Base-by-base conservation (phyloP, 2,329 filamentous ascomycete species). In the Aspergillus caelatus region DNA sequence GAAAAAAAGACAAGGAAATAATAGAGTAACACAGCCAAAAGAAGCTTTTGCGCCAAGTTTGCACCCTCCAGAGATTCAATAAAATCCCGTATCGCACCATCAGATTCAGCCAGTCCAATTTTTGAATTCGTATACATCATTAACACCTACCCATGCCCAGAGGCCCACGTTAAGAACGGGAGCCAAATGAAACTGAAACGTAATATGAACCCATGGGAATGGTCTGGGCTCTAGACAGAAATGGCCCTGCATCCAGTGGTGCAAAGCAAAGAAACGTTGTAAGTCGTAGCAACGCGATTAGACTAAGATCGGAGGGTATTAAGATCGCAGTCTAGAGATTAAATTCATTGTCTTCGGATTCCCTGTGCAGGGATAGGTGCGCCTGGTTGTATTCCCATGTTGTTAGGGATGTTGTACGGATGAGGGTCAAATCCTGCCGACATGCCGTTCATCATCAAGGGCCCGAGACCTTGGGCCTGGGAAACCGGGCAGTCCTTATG, bases 401-500 rank as follows among this genome's bases (percentile, higher is more conserved):
- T 74, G 60, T 72, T 74, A 26, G 75, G 70, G 70, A 82, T 79
- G 59, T 74, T 77, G 67, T 81, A 81, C 4, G 78, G 79, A 62
- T 81, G 78, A 23, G 75, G 73, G 23, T 81, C 79, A 57, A 72
- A 78, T 53, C 79, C 79, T 57, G 78, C 68, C 21, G 72, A 67
- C 72, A 79, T 74, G 59, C 75, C 75, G 48, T 78, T 79, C 77
- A 80, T 79, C 70, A 78, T 75, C 39, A 80, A 71, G 21, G 77
- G 75, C 32, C 73, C 75, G 21, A 95, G 82, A 4, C 91, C 91
- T 77, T 97, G 94, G 53, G 92, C 89, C 75, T 96, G 92, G 3
- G 93, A 93, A 9, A 98, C 91, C 0, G 94, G 93, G 70, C 95
- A 98, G 76, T 98, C 94, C 76, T 98, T 98, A 79, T 99, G 95